Percentiles rank a stretch among this genome's conserved stretches.
Conservation (phyloP, 2,329 filamentous ascomycete genomes). For the Claviceps sp. region DNA sequence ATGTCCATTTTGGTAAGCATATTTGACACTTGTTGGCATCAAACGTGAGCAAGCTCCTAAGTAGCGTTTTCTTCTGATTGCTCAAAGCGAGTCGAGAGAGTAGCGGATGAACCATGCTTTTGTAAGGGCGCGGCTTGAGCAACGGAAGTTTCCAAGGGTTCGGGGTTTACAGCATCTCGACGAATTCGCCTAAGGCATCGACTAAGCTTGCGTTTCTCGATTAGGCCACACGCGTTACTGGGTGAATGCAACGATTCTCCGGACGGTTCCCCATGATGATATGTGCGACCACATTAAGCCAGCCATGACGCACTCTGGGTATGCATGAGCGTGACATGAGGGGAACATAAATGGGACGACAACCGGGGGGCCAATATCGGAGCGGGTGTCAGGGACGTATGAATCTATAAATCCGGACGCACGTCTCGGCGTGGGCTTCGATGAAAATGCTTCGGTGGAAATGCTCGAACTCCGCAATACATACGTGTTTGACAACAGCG, state of each 20-base stretch:
- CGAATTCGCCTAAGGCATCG: neutral
- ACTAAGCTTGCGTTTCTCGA: neutral
- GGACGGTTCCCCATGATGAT: neutral
- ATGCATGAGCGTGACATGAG: neutral
- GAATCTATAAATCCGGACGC: no score
- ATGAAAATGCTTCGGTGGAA: no score
- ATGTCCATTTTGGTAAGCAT: slow-evolving; percentile 1
- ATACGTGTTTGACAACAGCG: neutral
- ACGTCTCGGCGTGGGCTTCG: no score
- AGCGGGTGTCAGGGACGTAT: neutral
- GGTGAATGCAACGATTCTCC: neutral
- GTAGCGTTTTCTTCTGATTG: neutral
- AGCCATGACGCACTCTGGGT: neutral
- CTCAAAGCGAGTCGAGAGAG: neutral
- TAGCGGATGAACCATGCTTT: neutral
- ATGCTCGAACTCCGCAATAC: neutral
- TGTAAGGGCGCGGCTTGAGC: neutral
- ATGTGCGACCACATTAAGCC: neutral
- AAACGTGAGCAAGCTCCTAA: neutral
- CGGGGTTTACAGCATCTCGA: neutral
- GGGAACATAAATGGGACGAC: neutral
- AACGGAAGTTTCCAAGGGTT: neutral
- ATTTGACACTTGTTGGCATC: neutral
- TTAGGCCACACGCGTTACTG: neutral
- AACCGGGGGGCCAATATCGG: neutral